A percentile compares a stretch with the other conserved stretches of the same genome.
Evolutionary conservation across 75 land plant species (phyloP).

Genomic region (Sequoiadendron giganteum): DNA sequence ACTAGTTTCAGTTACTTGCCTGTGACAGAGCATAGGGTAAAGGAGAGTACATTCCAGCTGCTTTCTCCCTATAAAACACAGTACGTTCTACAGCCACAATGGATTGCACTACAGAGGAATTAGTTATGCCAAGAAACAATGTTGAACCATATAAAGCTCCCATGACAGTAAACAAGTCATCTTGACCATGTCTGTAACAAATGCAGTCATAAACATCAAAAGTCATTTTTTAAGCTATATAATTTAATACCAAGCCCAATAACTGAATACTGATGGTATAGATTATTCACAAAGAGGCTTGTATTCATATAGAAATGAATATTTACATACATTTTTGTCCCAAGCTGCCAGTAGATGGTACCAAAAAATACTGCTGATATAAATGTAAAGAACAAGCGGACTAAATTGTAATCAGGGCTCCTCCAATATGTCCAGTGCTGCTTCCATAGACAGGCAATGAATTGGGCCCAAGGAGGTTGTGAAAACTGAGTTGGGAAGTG

Average conservation of each 20-base stretch:
- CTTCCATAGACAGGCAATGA: slow-evolving; percentile 53
- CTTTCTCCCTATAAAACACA: slow-evolving; percentile 70
- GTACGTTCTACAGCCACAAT: slow-evolving; percentile 61
- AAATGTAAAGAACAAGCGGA: slow-evolving; percentile 54
- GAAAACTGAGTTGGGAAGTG: slow-evolving; percentile 54
- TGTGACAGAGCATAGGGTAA: slow-evolving; percentile 78
- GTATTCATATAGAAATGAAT: not conserved
- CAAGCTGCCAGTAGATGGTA: slow-evolving; percentile 60
- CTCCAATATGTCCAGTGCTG: slow-evolving; percentile 76
- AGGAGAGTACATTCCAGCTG: slow-evolving; percentile 80
- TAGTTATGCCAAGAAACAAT: slow-evolving; percentile 62
- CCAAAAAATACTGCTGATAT: slow-evolving; percentile 52
- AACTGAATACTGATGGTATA: not conserved
- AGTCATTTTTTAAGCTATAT: not conserved
- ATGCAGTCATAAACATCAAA: not conserved
- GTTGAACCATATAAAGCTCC: slow-evolving; percentile 71
- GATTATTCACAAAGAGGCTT: not conserved
- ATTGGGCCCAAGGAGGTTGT: slow-evolving; percentile 32
- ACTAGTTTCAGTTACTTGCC: slow-evolving; percentile 27
- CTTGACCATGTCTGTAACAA: slow-evolving; percentile 36
- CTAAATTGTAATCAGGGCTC: slow-evolving; percentile 61
- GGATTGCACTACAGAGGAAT: slow-evolving; percentile 58
- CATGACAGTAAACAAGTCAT: slow-evolving; percentile 48
- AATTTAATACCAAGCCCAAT: not conserved
- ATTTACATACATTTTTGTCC: slow-evolving; percentile 48